Conservation (phyloP, 805 yeast species). For the Wickerhamomyces chambardii region DNA sequence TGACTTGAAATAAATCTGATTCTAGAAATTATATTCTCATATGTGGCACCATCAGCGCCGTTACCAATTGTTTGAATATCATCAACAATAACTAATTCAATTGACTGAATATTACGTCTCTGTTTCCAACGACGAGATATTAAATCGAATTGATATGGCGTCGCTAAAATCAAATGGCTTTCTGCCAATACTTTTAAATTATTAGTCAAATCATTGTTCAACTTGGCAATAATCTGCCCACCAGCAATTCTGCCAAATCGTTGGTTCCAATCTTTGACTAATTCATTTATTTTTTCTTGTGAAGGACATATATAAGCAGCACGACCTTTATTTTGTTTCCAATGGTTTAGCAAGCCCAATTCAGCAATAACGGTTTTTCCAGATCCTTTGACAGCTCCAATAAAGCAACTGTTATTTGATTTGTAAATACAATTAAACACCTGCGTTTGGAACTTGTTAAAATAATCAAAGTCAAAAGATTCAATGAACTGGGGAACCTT, state of each 20-base stretch:
- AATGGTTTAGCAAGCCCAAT: constrained; percentile 60
- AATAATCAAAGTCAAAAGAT: constrained; percentile 36
- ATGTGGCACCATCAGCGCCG: constrained; percentile 46
- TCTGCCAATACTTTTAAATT: constrained; percentile 50
- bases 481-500: constrained; percentile 36
- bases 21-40: constrained; percentile 66
- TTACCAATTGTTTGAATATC: constrained; percentile 61
- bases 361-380: constrained; percentile 72
- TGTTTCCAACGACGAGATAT: constrained; percentile 80
- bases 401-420: constrained; percentile 47
- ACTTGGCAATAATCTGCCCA: constrained; percentile 46
- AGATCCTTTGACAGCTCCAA: constrained; percentile 69
- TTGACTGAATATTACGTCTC: constrained; percentile 55
- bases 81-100: constrained; percentile 66
- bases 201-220: constrained; percentile 39
- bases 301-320: constrained; percentile 64
- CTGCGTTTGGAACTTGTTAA: constrained; percentile 73
- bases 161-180: constrained; percentile 63
- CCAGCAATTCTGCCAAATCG: constrained; percentile 39
- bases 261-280: constrained; percentile 42
- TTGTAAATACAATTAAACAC: constrained; percentile 51
- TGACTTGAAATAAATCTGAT: constrained; percentile 64
- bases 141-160: constrained; percentile 71
- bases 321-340: constrained; percentile 64
- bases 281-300: constrained; percentile 42